Conservation (phyloP, 805 yeast species). For the Cyberlindnera subsufficiens region DNA sequence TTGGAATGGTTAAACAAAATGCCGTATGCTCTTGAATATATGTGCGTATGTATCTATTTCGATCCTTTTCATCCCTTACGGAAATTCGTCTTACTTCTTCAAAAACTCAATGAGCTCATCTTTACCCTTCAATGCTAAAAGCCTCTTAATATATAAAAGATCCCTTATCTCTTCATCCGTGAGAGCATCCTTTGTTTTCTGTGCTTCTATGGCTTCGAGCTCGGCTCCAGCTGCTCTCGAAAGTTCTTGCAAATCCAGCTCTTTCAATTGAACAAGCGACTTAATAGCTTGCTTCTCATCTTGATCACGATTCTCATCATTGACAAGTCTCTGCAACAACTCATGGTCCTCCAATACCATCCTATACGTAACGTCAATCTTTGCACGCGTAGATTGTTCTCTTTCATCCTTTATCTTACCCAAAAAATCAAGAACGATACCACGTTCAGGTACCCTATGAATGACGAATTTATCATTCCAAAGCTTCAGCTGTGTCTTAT, state of each 20-base stretch:
- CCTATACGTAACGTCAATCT: conserved; percentile 28
- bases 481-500: conserved; percentile 21
- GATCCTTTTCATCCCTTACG: too few species aligned
- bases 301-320: conserved; percentile 18
- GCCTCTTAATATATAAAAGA: conserved; percentile 46
- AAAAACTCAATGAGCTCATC: conserved; percentile 59
- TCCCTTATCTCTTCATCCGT: conserved; percentile 40
- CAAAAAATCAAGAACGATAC: conserved; percentile 64
- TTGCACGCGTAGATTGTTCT: conserved; percentile 24
- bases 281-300: conserved; percentile 29
- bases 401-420: conserved; percentile 38
- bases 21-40: too few species aligned
- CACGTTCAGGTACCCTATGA: conserved; percentile 62
- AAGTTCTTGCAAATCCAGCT: conserved; percentile 42
- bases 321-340: conserved; percentile 27
- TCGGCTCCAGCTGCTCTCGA: conserved; percentile 34
- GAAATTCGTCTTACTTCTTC: conserved; percentile 4
- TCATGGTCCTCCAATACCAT: conserved; percentile 30
- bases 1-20: too few species aligned
- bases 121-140: conserved; percentile 66
- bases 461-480: conserved; percentile 38
- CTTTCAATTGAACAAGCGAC: conserved; percentile 27
- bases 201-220: conserved; percentile 17
- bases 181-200: conserved; percentile 9
- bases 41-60: too few species aligned